Base-by-base conservation (phyloP, 1,139 yeast species). In the Chernovozyma sophiae-reginae region DNA sequence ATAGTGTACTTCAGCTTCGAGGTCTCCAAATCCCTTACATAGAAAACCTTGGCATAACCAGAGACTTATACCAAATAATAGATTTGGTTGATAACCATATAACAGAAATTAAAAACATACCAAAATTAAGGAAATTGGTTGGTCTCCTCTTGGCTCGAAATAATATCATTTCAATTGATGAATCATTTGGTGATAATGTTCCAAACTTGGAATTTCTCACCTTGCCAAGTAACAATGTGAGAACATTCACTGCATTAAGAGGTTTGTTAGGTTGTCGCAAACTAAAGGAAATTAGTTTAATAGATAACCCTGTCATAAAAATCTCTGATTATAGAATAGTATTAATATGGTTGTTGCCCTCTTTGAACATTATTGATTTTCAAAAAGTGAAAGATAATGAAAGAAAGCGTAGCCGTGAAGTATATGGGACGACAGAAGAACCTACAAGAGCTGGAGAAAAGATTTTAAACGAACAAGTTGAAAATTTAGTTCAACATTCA, bases 51-150 rank as follows among this genome's bases (percentile, higher is more conserved):
- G 59, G 58, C 14, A 52, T 52, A 19, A 59, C 69, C 11, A 53
- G 55, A 28, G 60, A 64, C 44, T 51, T 50, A 37, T 66, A 68
- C 46, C 77, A 74, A 38, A 74, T 77, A 16, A 62, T 86, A 6
- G 95, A 86, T 55, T 56, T 86, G 30, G 72, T 86, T 4, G 78
- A 80, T 52, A 86, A 86, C 55, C 80, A 74, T 27, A 58, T 86
- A 15, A 59, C 73, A 3, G 71, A 68, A 13, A 52, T 86, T 13
- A 69, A 74, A 6, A 70, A 71, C 38, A 58, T 82, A 15, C 86
- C 87, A 0, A 44, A 47, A 11, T 55, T 79, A 33, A 36, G 46
- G 8, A 66, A 73, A 26, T 54, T 81, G 17, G 66, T 66, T 35
- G 67, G 74, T 0, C 49, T 86, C 3, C 59, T 85, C n/a, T 49